Evolutionary conservation across 164 flowering plant species (phyloP), one percentile per base, ranked within the genome.

Genomic region (Paratinospora sagittata): DNA sequence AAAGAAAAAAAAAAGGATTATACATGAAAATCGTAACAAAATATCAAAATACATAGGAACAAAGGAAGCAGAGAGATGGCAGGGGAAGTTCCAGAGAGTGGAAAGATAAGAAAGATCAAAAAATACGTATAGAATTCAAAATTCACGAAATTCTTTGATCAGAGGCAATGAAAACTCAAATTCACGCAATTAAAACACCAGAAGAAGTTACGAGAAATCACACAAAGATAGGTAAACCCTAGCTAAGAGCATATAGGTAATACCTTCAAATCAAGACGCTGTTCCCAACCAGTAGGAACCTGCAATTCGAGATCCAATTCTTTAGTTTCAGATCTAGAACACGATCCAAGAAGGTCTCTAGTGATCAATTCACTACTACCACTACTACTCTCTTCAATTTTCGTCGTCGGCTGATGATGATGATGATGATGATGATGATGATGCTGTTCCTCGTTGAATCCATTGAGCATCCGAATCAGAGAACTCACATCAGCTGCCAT

Each of bases 271-370:
- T 77, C 80, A 16, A 80, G 80, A 8, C 82, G 76, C 23, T 80
- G 77, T n/a, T 77, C 82, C 81, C 81, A 85, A 58, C 88, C 88
- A 55, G 62, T 72, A 6, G 88, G 87, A 24, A 85, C 98, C 55
- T 91, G 86, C 73, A 85, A 73, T 47, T 91, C 98, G 19, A 93
- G 91, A 87, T 91, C 96, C 67, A 93, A 75, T 71, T 93, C 96
- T 72, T 83, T 84, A 2, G n/a, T 19, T 21, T 52, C 21, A 17
- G 58, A 6, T 21, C 58, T 52, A 6, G 58, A 52, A 52, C 21
- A 52, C 2, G 88, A 75, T 21, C 87, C 85, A 69, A 92, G 91
- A 57, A 93, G 74, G 73, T 93, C 98, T 6, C 87, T 73, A 0
- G 98, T 93, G 26, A 93, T 80, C 75, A 78, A 71, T 13, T 70